Evolutionary conservation across 176 grass and related monocot genomes (phyloP), one percentile per base, ranked within the genome.

Genomic region (Lolium perenne): DNA sequence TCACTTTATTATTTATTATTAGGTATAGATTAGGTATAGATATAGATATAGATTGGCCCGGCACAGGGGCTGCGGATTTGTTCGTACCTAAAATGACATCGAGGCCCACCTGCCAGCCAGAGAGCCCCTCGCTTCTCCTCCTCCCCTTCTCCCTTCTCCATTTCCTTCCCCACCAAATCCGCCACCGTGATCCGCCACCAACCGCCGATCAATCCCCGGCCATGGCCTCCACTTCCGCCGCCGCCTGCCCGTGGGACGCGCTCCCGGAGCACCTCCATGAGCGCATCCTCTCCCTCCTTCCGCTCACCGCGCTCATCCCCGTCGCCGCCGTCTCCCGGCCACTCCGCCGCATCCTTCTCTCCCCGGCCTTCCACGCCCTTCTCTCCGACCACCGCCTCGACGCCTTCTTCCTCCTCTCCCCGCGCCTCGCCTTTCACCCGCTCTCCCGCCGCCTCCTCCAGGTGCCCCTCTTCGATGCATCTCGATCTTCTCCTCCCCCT

Each of bases 211-310:
- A 8, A 46, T 79, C 77, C 38, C 56, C n/a, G 14, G 40, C 25
- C 79, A 86, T 83, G 84, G 64, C 87, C 57, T 17, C 64, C 71
- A 2, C 58, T 41, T 1, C n/a, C 78, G 46, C 29, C 54, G 56
- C 21, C 14, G 17, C 23, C 51, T 88, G 69, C 86, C 18, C 46
- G 18, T 93, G 92, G 92, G 82, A 88, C 7, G 58, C 46, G 26
- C 83, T 93, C 41, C 86, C 89, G 25, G 17, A 40, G 78, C 65
- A 86, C 75, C 51, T 91, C 51, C 79, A 91, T 40, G 83, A 86
- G 56, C 65, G 45, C 16, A 88, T 93, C 92, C 88, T 93, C 32
- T 65, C 86, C 38, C 83, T 79, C 53, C 80, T 93, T 14, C 92
- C 89, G 21, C 21, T 91, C 53, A 91, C 80, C 60, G 71, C 84